Evolutionary conservation across 1,284 basidiomycete species (phyloP).

Genomic region (Leccinum pachyderme): DNA sequence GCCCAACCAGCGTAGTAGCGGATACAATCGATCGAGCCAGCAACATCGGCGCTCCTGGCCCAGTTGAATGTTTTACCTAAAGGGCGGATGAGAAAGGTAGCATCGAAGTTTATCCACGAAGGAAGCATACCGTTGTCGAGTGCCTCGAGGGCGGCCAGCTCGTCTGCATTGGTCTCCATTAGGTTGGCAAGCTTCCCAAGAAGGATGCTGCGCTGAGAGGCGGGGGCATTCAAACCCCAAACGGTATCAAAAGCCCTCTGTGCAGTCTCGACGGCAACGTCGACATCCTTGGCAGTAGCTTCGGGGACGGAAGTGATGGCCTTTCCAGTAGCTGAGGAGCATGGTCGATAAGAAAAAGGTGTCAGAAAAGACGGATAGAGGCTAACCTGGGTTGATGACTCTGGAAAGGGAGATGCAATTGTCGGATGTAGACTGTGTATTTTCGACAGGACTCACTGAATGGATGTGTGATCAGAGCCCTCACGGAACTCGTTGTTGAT

Average conservation of each 20-base stretch:
- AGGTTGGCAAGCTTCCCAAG: conserved; percentile 56
- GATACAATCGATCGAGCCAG: conserved; percentile 64
- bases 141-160: conserved; percentile 59
- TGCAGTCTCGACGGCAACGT: conserved; percentile 75
- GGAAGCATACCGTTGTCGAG: conserved; percentile 45
- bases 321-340: conserved; percentile 60
- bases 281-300: conserved; percentile 70
- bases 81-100: neutral
- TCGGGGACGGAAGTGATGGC: conserved; percentile 66
- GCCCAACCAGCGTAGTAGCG: conserved; percentile 78
- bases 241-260: conserved; percentile 63
- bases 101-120: neutral
- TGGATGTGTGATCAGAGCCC: conserved; percentile 61
- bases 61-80: conserved; percentile 55
- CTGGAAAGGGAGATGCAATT: conserved; percentile 36
- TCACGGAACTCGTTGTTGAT: conserved; percentile 81
- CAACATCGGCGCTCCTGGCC: conserved; percentile 72
- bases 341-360: neutral
- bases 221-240: conserved; percentile 57
- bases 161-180: conserved; percentile 59
- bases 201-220: conserved; percentile 50
- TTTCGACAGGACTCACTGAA: conserved; percentile 53
- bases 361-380: neutral
- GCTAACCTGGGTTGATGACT: conserved; percentile 70
- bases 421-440: neutral